phyloP scores from a whole-genome alignment of 2,329 filamentous ascomycete genomes.

The Pseudocercospora eumusae region DNA sequence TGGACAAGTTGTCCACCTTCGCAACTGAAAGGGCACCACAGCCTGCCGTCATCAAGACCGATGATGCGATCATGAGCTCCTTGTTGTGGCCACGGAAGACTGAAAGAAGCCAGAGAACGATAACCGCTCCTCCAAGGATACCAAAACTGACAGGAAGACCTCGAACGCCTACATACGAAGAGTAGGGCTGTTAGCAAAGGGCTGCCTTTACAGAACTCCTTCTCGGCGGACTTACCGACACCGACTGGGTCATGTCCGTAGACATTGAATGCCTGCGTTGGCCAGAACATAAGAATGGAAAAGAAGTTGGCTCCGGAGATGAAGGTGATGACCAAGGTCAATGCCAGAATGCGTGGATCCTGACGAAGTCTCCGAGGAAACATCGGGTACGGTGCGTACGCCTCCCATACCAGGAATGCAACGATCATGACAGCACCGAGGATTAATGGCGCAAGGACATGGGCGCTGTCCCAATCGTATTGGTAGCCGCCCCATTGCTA shows the following conservation, averaged over 20 bases:
- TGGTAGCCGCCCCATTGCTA: slow-evolving; percentile 34
- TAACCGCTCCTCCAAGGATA: slow-evolving; percentile 62
- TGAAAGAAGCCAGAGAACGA: slow-evolving; percentile 61
- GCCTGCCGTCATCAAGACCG: slow-evolving; percentile 66
- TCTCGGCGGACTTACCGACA: slow-evolving; percentile 39
- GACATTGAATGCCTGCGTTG: slow-evolving; percentile 43
- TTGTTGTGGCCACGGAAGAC: slow-evolving; percentile 61
- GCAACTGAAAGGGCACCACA: slow-evolving; percentile 38
- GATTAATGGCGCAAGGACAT: slow-evolving; percentile 40
- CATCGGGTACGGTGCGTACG: slow-evolving; percentile 32
- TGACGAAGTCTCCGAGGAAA: slow-evolving; percentile 33
- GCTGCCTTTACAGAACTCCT: neutral
- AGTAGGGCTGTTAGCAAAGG: neutral
- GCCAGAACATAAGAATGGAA: slow-evolving; percentile 38
- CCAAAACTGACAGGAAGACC: slow-evolving; percentile 65
- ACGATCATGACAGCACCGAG: slow-evolving; percentile 37
- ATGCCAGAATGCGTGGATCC: slow-evolving; percentile 38
- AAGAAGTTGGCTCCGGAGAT: slow-evolving; percentile 45
- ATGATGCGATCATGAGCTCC: slow-evolving; percentile 61
- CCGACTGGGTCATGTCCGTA: slow-evolving; percentile 60
- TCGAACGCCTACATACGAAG: slow-evolving; percentile 52
- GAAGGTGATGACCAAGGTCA: slow-evolving; percentile 45
- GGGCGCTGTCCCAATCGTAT: slow-evolving; percentile 38
- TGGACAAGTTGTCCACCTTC: slow-evolving; percentile 35
- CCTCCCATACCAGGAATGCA: slow-evolving; percentile 40